Evolutionary conservation across 306 rosid species (phyloP).

Genomic region (Casuarina cunninghamiana): DNA sequence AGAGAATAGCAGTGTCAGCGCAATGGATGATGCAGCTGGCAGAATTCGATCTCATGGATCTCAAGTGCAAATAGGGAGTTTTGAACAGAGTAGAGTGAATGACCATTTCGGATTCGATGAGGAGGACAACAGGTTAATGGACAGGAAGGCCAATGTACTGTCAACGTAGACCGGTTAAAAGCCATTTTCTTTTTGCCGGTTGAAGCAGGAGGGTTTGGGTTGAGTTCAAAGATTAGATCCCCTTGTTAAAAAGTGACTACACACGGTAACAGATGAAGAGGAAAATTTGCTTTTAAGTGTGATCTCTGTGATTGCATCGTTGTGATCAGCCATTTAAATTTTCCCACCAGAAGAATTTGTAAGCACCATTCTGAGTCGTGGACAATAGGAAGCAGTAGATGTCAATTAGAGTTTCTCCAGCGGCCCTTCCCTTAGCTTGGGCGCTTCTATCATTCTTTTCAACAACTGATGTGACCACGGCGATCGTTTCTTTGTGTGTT

Average conservation of each 20-base stretch:
- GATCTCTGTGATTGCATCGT: neutral
- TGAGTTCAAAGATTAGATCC: constrained; percentile 2
- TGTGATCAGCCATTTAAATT: neutral
- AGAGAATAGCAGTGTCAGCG: constrained; percentile 73
- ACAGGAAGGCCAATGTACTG: constrained; percentile 30
- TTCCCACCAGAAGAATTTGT: neutral
- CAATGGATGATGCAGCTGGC: constrained; percentile 60
- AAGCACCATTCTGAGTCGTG: neutral
- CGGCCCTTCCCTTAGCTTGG: neutral
- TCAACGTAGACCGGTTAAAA: constrained; percentile 21
- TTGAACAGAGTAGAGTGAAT: constrained; percentile 26
- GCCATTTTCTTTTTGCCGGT: neutral
- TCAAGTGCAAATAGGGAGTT: constrained; percentile 50
- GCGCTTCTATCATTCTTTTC: neutral
- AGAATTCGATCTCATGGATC: constrained; percentile 44
- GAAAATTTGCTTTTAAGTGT: neutral
- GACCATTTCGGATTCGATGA: constrained; percentile 22
- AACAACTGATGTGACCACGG: neutral
- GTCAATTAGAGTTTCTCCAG: neutral
- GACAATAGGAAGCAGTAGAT: neutral
- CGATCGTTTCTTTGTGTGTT: neutral
- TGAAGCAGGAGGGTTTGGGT: constrained; percentile 5
- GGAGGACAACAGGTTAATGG: constrained; percentile 22
- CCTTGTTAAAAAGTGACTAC: neutral
- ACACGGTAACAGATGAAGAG: neutral